Evolutionary conservation across 2,329 filamentous ascomycete genomes (phyloP).

Genomic region (Triangularia setosa): DNA sequence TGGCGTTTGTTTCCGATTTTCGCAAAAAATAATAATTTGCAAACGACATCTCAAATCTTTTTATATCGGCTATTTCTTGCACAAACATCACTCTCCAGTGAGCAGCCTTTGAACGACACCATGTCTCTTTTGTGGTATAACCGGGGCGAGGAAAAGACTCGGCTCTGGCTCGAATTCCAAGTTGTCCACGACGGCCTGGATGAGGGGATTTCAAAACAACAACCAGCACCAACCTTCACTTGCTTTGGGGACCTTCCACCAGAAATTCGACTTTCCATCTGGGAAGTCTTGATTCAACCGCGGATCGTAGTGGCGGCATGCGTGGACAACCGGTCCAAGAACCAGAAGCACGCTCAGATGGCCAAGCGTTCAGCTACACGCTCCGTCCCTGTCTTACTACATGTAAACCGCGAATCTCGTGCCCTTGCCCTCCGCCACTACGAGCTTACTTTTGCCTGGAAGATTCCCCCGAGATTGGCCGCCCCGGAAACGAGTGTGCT

Average conservation of each 20-base stretch:
- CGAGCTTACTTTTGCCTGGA: constrained; percentile 45
- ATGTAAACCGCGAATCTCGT: constrained; percentile 42
- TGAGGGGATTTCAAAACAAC: constrained; percentile 2
- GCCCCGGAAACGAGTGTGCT: constrained; percentile 16
- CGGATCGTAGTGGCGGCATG: constrained; percentile 44
- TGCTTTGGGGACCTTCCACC: constrained; percentile 40
- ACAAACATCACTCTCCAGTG: not conserved
- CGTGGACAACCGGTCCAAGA: constrained; percentile 31
- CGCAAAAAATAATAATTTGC: not conserved
- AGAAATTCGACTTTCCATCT: constrained; percentile 48
- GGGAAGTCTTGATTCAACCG: constrained; percentile 42
- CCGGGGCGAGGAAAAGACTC: constrained; percentile 13
- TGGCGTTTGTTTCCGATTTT: constrained; percentile 1
- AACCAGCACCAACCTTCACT: constrained; percentile 27
- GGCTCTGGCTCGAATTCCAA: constrained; percentile 45
- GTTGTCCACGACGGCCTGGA: constrained; percentile 41
- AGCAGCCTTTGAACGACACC: not conserved
- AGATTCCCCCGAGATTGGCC: constrained; percentile 39
- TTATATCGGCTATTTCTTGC: not conserved
- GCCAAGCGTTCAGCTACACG: constrained; percentile 16
- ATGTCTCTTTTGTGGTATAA: constrained; percentile 23
- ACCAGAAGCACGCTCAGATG: constrained; percentile 26
- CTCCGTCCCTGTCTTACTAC: constrained; percentile 40
- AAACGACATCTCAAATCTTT: not conserved
- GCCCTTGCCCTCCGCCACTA: constrained; percentile 41